A percentile compares a stretch with the other conserved stretches of the same genome.
Evolutionary conservation across 129 eudicot genomes (phyloP).

Genomic region (Ambrosia artemisiifolia): DNA sequence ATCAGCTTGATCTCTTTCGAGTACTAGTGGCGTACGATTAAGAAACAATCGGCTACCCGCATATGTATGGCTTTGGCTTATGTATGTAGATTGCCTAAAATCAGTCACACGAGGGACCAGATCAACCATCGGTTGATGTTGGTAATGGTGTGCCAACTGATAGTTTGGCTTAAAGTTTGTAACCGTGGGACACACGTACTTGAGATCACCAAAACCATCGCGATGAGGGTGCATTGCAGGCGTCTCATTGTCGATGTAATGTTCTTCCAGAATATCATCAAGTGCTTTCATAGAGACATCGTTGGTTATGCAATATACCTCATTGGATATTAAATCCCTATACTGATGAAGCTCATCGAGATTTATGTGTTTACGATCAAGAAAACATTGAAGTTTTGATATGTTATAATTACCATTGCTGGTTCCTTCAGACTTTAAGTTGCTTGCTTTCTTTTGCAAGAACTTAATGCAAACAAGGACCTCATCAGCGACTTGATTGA

Average conservation of each 20-base stretch:
- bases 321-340: slow-evolving; percentile 12
- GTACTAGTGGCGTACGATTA: neutral
- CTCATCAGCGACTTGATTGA: slow-evolving; percentile 28
- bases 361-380: slow-evolving; percentile 14
- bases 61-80: too few relatives aligned
- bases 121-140: neutral
- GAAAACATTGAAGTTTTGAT: slow-evolving; percentile 13
- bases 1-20: neutral
- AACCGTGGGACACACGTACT: neutral
- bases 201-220: neutral
- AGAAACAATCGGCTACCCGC: neutral
- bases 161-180: too few relatives aligned
- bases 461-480: slow-evolving; percentile 25
- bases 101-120: too few relatives aligned
- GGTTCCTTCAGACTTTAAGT: neutral
- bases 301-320: slow-evolving; percentile 17
- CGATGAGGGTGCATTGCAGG: neutral
- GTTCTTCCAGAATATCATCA: slow-evolving; percentile 25
- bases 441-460: slow-evolving; percentile 6
- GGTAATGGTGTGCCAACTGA: too few relatives aligned
- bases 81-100: too few relatives aligned
- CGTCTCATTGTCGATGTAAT: neutral
- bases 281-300: slow-evolving; percentile 39
- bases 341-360: slow-evolving; percentile 23
- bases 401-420: neutral